Base-by-base conservation (phyloP, 176 grass and related monocot genomes). In the Cenchrus americanus region DNA sequence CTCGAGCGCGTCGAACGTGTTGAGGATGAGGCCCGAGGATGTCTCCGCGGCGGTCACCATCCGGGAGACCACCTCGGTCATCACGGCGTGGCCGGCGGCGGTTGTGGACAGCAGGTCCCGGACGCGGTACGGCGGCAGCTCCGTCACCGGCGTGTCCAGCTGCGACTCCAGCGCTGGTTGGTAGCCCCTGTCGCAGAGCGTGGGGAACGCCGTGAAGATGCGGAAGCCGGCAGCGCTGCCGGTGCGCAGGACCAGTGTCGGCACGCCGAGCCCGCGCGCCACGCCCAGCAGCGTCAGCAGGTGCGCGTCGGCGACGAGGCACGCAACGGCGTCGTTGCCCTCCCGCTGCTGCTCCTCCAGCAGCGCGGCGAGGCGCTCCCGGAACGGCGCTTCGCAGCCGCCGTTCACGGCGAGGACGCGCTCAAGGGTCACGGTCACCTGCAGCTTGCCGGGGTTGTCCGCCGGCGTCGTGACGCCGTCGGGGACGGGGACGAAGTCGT, bases 81-180 rank as follows among this genome's bases (percentile, higher is more conserved):
- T 14, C 0, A 55, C 2, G 15, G 13, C 83, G 3, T 46, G 61
- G 0, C 5, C 1, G 32, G 5, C 10, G 0, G 1, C 5, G 1
- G 4, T 10, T 7, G 27, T 37, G 7, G 23, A 15, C 27, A 24
- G 1, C 41, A 85, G 10, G 44, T 81, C 76, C 30, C 71, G 12
- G 19, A 75, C 81, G 17, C 58, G 81, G 81, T 83, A 83, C 50
- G 82, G 82, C n/a, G 73, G 73, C 22, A 84, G 82, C 71, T 84
- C 82, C 3, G 0, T 13, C 82, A 84, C 82, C 71, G 32, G 82
- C 34, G 14, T n/a, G 1, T 84, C 82, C n/a, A 76, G n/a, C 71
- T n/a, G 21, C 49, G 82, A 76, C 14, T 66, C 71, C 4, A 5
- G 37, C 6, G 23, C 52, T 4, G 51, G 61, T 15, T 19, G 61